Evolutionary conservation across 768 basidiomycete genomes (phyloP).

Genomic region (Tricholoma saponaceum): DNA sequence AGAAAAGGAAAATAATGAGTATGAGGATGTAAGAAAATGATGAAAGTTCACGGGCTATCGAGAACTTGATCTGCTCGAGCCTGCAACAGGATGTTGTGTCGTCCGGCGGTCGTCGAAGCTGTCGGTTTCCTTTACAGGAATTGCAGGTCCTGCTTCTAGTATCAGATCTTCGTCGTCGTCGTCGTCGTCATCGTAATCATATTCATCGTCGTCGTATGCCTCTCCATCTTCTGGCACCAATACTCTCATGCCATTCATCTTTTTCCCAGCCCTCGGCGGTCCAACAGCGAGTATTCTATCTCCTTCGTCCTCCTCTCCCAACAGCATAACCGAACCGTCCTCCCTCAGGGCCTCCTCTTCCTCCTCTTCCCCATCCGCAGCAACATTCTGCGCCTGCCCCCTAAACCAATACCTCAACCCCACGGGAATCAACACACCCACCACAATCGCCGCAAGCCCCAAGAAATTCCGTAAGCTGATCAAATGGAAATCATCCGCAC

Average conservation of each 20-base stretch:
- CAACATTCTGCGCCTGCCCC: conserved; percentile 46
- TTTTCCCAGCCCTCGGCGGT: conserved; percentile 40
- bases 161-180: conserved; percentile 69
- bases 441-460: conserved; percentile 75
- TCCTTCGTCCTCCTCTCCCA: conserved; percentile 23
- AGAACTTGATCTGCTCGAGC: conserved; percentile 14
- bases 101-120: conserved; percentile 9
- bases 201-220: conserved; percentile 33
- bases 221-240: conserved; percentile 28
- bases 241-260: conserved; percentile 30
- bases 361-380: conserved; percentile 28
- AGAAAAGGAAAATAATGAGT: background rate
- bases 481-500: conserved; percentile 88
- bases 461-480: conserved; percentile 91
- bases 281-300: conserved; percentile 57
- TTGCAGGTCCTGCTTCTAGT: conserved; percentile 67
- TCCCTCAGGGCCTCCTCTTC: conserved; percentile 10
- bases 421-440: conserved; percentile 93
- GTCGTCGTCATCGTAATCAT: conserved; percentile 36
- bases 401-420: conserved; percentile 82
- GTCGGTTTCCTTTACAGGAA: conserved; percentile 20
- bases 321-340: conserved; percentile 12
- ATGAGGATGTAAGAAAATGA: background rate
- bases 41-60: conserved; percentile 5
- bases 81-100: conserved; percentile 6